Conservation (phyloP, 139 green algal genomes). For the Chlorella sp. region DNA sequence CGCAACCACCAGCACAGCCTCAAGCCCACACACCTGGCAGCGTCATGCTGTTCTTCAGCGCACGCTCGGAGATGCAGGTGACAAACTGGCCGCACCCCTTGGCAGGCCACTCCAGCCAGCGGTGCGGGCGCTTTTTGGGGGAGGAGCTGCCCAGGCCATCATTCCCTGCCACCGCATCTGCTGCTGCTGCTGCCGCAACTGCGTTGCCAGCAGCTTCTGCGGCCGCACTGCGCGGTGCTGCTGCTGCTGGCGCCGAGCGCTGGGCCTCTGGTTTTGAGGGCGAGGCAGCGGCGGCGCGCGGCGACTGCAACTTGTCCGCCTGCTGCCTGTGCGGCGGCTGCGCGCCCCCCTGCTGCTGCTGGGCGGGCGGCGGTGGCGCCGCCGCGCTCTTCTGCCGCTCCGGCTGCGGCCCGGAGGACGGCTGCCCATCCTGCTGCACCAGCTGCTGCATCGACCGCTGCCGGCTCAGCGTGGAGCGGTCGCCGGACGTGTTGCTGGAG, state of each 20-base stretch:
- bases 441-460: background rate
- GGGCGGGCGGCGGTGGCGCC: background rate
- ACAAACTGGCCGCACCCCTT: slow-evolving; percentile 8
- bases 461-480: background rate
- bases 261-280: background rate
- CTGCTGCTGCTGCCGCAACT: background rate
- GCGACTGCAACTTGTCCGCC: background rate
- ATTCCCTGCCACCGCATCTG: background rate
- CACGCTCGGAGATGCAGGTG: background rate
- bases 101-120: slow-evolving; percentile 23
- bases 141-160: background rate
- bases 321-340: background rate
- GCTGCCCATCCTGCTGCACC: background rate
- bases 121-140: background rate
- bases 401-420: background rate
- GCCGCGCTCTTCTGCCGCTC: background rate
- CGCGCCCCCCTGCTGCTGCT: background rate
- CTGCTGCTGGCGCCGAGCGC: background rate
- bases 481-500: slow-evolving; percentile 3
- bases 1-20: no score
- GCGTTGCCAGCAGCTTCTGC: background rate
- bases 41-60: slow-evolving; percentile 16
- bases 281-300: background rate
- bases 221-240: background rate
- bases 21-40: background rate